A percentile compares a stretch with the other conserved stretches of the same genome.
Evolutionary conservation across 768 basidiomycete species (phyloP).

Genomic region (Rhodotorula toruloides): DNA sequence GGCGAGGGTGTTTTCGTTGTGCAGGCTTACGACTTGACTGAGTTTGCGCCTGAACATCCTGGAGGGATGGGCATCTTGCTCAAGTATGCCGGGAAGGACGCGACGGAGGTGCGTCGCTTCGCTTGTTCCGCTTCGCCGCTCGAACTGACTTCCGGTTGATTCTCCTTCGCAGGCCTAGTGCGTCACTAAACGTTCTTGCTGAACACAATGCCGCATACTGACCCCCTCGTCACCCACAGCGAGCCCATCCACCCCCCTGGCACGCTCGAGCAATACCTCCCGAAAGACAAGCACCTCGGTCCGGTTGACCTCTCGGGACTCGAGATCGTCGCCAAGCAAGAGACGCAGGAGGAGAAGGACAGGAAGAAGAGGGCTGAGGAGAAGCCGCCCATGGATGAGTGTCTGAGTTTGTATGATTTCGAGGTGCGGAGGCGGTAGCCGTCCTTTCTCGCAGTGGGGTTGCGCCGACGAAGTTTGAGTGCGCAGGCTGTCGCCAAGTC

Average conservation of each 20-base stretch:
- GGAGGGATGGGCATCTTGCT: conserved; percentile 74
- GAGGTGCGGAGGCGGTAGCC: conserved; percentile 55
- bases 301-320: conserved; percentile 59
- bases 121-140: background rate
- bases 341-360: conserved; percentile 64
- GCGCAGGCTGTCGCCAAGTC: conserved; percentile 64
- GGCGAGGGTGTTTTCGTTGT: conserved; percentile 46
- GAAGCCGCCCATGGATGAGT: conserved; percentile 63
- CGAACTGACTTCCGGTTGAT: background rate
- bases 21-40: conserved; percentile 8
- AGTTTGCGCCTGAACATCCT: conserved; percentile 35
- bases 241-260: conserved; percentile 74
- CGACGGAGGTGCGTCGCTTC: conserved; percentile 43
- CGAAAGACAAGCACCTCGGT: conserved; percentile 68
- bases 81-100: conserved; percentile 79
- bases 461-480: too few relatives aligned
- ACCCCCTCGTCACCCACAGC: conserved; percentile 1
- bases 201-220: background rate
- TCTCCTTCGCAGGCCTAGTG: conserved; percentile 29
- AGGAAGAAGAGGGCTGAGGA: conserved; percentile 62
- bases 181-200: background rate
- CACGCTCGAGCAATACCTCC: conserved; percentile 63
- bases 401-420: conserved; percentile 73
- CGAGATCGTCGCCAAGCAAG: conserved; percentile 53
- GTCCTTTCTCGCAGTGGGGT: background rate